phyloP scores from a whole-genome alignment of 2,329 filamentous ascomycete genomes.

The Alternaria burnsii region DNA sequence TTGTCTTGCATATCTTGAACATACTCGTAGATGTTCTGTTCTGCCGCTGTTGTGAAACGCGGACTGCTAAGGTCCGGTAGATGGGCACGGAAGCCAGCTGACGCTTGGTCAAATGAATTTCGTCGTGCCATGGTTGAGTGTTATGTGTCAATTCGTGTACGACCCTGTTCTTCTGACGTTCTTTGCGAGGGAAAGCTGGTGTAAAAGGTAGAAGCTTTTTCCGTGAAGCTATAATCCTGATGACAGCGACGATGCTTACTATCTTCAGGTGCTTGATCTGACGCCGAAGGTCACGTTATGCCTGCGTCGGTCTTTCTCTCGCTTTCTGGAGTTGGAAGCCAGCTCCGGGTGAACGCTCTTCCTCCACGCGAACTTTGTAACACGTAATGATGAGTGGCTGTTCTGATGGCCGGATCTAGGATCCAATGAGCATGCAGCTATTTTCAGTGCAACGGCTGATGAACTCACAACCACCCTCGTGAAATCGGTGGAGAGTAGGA shows the following conservation, averaged over 20 bases:
- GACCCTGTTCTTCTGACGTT: neutral
- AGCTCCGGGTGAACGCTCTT: conserved; percentile 22
- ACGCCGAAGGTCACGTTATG: conserved; percentile 10
- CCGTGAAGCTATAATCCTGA: neutral
- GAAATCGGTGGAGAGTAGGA: neutral
- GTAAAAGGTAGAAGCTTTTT: neutral
- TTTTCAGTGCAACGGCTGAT: neutral
- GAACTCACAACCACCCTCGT: neutral
- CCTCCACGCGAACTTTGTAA: conserved; percentile 2
- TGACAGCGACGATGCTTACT: neutral
- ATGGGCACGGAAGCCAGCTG: conserved; percentile 62
- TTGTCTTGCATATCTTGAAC: conserved; percentile 67
- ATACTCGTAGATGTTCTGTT: conserved; percentile 70
- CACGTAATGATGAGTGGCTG: neutral
- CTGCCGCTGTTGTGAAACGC: conserved; percentile 70
- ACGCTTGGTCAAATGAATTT: conserved; percentile 38
- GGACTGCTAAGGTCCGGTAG: conserved; percentile 69
- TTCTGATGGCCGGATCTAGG: neutral
- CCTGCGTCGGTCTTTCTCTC: neutral
- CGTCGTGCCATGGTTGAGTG: conserved; percentile 24
- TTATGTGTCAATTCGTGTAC: neutral
- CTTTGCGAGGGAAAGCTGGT: neutral
- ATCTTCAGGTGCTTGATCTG: conserved; percentile 12
- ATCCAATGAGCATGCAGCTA: neutral
- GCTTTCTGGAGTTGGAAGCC: neutral